phyloP scores from a whole-genome alignment of 768 basidiomycete species.

The Gelatoporia subvermispora region DNA sequence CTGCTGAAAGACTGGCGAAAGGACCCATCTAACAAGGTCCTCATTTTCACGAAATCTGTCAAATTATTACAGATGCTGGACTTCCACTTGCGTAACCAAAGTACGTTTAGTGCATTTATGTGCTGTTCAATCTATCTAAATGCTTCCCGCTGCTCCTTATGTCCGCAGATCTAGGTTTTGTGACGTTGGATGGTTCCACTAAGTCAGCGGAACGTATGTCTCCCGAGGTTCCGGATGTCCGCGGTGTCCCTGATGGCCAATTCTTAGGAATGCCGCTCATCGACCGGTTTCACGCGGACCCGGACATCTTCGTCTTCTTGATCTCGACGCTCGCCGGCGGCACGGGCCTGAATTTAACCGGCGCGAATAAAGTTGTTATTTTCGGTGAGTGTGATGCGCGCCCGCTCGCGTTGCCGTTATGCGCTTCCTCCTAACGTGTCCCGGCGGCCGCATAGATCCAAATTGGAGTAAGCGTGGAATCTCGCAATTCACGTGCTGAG shows the following conservation, averaged over 20 bases:
- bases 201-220: conserved; percentile 60
- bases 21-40: conserved; percentile 73
- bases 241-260: background rate
- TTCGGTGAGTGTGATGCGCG: conserved; percentile 51
- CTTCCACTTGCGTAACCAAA: conserved; percentile 57
- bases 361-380: conserved; percentile 92
- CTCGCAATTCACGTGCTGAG: background rate
- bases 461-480: conserved; percentile 76
- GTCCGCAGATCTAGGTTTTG: conserved; percentile 46
- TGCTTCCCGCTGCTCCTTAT: background rate
- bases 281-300: conserved; percentile 75
- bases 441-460: conserved; percentile 52
- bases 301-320: conserved; percentile 72
- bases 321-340: conserved; percentile 92
- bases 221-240: background rate
- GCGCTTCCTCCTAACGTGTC: background rate
- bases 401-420: background rate
- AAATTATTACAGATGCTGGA: conserved; percentile 85
- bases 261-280: conserved; percentile 76
- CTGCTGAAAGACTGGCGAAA: conserved; percentile 65
- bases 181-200: conserved; percentile 78
- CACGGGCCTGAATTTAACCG: conserved; percentile 84
- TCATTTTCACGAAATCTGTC: conserved; percentile 92
- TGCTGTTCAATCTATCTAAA: background rate
- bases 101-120: conserved; percentile 35